Evolutionary conservation across 805 yeast genomes (phyloP), one percentile per base, ranked within the genome.

Genomic region (Monosporozyma unispora): DNA sequence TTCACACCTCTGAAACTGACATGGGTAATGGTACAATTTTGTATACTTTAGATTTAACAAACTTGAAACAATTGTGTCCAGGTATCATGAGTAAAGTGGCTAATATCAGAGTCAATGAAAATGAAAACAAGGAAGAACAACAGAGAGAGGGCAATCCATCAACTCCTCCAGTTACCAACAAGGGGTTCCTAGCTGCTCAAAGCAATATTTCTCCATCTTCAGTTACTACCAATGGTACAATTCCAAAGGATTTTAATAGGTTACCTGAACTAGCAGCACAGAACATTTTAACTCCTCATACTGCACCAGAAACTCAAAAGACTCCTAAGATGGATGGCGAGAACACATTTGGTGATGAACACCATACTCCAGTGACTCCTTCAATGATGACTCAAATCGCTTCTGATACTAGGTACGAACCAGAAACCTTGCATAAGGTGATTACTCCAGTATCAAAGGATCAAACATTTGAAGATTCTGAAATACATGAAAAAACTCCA

Each of bases 21-120:
- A 75, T 78, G 57, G 79, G 78, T 48, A 74, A 62, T 54, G 87
- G 84, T 46, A 80, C 81, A 38, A 74, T 77, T 68, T 72, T 85
- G 18, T 84, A 76, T 57, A 78, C 80, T 33, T 73, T 87, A 49
- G 91, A 87, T 55, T 68, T 81, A 21, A 50, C 67, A 1, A 59
- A 59, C 28, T 49, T 72, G 47, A 57, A 57, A 18, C 62, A 60
- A 22, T 46, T 75, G 19, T 68, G 73, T 23, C 69, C 75, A 0
- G 73, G 70, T 1, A 59, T 71, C 54, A 54, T 25, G 51, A 54
- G 52, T 54, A 59, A 51, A 14, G 27, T 7, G n/a, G 6, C 39
- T 8, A 16, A 41, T 52, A 11, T 12, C 7, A 35, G 12, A 16
- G 16, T 19, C 11, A 14, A 19, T 21, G 25, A 5, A 16, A 25